These are phyloP conservation scores for Botrytis hyacinthi DNA, from an alignment of 2,329 filamentous ascomycete genomes.

Conservation along the genomic window DNA sequence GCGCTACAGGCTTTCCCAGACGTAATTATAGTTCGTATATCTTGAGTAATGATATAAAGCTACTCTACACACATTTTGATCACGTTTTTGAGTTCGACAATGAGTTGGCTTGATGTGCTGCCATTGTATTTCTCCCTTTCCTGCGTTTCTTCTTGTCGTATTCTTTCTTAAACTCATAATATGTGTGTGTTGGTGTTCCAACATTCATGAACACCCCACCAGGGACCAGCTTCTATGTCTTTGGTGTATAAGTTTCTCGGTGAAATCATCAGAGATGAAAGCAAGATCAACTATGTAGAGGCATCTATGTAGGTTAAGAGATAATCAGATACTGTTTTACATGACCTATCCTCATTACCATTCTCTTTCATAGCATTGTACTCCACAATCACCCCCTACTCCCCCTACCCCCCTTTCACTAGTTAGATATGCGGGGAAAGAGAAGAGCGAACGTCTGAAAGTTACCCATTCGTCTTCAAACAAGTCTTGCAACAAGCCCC, in stretches of 20 bases:
- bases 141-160: background rate
- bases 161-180: background rate
- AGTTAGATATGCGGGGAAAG: rapidly evolving
- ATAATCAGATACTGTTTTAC: background rate
- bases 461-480: background rate
- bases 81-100: rapidly evolving
- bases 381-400: background rate
- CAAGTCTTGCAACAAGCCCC: background rate
- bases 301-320: background rate
- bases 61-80: background rate
- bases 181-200: background rate
- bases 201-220: too few relatives aligned
- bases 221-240: background rate
- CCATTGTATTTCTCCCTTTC: too few relatives aligned
- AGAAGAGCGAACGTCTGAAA: background rate
- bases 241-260: background rate
- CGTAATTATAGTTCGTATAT: background rate
- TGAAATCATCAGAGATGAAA: background rate
- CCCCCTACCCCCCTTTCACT: background rate
- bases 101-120: background rate
- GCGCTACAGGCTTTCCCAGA: background rate
- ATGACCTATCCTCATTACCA: background rate
- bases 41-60: background rate
- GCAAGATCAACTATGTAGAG: background rate
- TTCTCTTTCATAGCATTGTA: background rate